Base-by-base conservation (phyloP, 805 yeast species). In the Saturnispora mendoncae region DNA sequence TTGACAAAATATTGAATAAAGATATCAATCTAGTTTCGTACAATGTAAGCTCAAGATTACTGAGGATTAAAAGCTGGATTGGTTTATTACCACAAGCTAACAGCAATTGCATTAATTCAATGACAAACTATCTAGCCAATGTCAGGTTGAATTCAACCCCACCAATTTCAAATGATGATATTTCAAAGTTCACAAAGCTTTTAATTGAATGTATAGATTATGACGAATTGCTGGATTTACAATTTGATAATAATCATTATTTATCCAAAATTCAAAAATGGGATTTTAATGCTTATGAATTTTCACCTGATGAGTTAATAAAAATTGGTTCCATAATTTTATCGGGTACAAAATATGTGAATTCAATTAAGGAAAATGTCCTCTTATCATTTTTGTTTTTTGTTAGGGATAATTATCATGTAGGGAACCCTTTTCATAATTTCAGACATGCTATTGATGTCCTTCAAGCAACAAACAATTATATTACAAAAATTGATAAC, bases 401-500 rank as follows among this genome's bases (percentile, higher is more conserved):
- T 50, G 69, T 84, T 7, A 72, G 95, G 46, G 82, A 83, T 50
- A 74, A 85, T 34, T 92, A 92, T 61, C 79, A 82, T 53, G 75
- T 77, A 51, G 84, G 86, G 9, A 88, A 88, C 58, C 85, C 90
- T 14, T 92, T 90, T 67, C 98, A 92, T 65, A 88, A 90, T 62
- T 92, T 88, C 57, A 74, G 94, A 51, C 98, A 92, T 62, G 97
- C 95, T 0, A 83, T 86, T 14, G 98, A 92, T 62, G 98, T 92
- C 7, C 64, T 88, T 55, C 98, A 92, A 62, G 95, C 94, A 2
- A 77, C 90, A 25, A 80, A 82, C 64, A 80, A 71, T 57, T 76
- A 80, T 44, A 64, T 80, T 10, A 28, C 32, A 3, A 26, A 33
- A 18, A 27, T 58, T 6, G 17, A 27, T 6, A 29, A 41, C 6